These are phyloP conservation scores for Neotropicomus parvogracilis DNA, from an alignment of 1,284 basidiomycete species.

Conservation along the genomic window DNA sequence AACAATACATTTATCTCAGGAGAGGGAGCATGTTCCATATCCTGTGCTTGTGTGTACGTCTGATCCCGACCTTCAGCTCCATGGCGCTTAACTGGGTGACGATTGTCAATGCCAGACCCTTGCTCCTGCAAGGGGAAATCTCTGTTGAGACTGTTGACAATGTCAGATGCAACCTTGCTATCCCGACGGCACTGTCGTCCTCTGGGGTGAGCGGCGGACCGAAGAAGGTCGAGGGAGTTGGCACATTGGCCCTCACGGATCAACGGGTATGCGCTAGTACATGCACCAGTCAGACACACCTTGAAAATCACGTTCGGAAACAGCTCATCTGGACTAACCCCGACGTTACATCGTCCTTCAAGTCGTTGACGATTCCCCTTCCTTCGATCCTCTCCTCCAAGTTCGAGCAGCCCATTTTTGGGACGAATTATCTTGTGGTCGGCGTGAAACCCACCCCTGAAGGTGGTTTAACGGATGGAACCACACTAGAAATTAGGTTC, in stretches of 20 bases:
- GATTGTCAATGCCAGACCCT: conserved; percentile 54
- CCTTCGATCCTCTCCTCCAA: conserved; percentile 60
- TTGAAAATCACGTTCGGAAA: conserved; percentile 3
- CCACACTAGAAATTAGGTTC: conserved; percentile 63
- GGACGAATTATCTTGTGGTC: conserved; percentile 62
- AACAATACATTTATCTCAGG: not conserved
- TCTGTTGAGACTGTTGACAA: conserved; percentile 53
- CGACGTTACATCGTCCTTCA: conserved; percentile 39
- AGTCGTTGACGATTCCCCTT: conserved; percentile 57
- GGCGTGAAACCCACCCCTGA: conserved; percentile 61
- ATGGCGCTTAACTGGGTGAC: conserved; percentile 81
- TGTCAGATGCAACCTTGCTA: conserved; percentile 53
- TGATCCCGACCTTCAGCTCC: conserved; percentile 14
- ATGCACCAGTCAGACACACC: conserved; percentile 4
- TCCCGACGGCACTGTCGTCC: conserved; percentile 49
- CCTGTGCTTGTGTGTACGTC: not conserved
- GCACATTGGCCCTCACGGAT: conserved; percentile 63
- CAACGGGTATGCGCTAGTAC: conserved; percentile 52
- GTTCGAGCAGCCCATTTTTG: conserved; percentile 73
- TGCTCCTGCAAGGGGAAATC: conserved; percentile 63
- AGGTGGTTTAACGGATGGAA: conserved; percentile 62
- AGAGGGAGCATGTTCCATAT: too few relatives aligned
- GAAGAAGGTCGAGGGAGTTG: conserved; percentile 57
- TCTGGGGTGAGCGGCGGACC: conserved; percentile 51
- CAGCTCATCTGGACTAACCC: conserved; percentile 64